Evolutionary conservation across 306 rosid species (phyloP).

Genomic region (Cajanus cajan): DNA sequence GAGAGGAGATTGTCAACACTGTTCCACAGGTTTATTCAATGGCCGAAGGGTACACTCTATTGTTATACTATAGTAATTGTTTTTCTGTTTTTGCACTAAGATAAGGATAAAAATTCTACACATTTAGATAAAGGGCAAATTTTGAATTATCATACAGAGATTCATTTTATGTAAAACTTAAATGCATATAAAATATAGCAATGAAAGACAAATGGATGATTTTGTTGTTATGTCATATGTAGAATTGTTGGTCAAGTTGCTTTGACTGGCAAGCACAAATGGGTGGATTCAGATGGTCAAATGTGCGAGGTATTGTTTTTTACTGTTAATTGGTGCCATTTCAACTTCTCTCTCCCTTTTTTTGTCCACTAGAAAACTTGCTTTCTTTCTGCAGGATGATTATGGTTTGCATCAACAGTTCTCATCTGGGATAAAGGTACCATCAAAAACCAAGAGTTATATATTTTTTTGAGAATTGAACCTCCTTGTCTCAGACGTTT

Average conservation of each 20-base stretch:
- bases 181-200: background rate
- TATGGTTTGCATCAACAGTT: slow-evolving; percentile 50
- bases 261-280: slow-evolving; percentile 59
- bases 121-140: background rate
- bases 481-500: background rate
- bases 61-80: background rate
- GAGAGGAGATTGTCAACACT: slow-evolving; percentile 41
- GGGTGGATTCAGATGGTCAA: slow-evolving; percentile 60
- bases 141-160: background rate
- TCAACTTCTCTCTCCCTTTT: background rate
- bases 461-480: background rate
- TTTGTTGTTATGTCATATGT: slow-evolving; percentile 17
- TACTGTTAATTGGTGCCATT: background rate
- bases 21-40: slow-evolving; percentile 56
- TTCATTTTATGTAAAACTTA: background rate
- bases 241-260: slow-evolving; percentile 78
- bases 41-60: slow-evolving; percentile 67
- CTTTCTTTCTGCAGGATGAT: slow-evolving; percentile 45
- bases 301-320: slow-evolving; percentile 42
- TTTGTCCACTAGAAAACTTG: slow-evolving; percentile 4
- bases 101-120: background rate
- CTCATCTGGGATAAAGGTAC: slow-evolving; percentile 76
- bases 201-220: slow-evolving; percentile 6
- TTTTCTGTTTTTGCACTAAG: background rate
- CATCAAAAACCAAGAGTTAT: background rate